Base-by-base conservation (phyloP, 352 stramenopile genomes). In the Peronosclerospora sorghi region DNA sequence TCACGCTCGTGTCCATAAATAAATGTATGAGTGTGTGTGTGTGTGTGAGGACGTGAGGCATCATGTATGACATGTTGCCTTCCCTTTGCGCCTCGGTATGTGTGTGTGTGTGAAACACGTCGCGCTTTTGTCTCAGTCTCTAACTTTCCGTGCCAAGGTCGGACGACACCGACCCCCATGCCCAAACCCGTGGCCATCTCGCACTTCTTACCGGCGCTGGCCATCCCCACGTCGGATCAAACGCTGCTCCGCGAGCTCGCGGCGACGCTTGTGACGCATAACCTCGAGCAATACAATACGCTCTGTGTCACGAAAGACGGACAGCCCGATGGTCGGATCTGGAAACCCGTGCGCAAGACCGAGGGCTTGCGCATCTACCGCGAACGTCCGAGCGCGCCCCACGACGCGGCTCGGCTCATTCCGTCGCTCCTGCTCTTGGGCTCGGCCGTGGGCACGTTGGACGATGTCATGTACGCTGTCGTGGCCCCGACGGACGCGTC, bases 381-480 rank as follows among this genome's bases (percentile, higher is more conserved):
- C 14, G 56, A 69, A 29, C 59, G 58, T 15, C n/a, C n/a, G n/a
- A n/a, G n/a, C n/a, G 52, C 34, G 20, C 48, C 24, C 3, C 39
- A 56, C 36, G 51, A 51, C 30, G 48, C 53, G 1, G 10, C 56
- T 2, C 53, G 54, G 12, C 45, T 35, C 0, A 59, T 62, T n/a
- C 69, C 68, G 1, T 75, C 60, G n/a, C 50, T 85, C 36, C 42
- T 79, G n/a, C 54, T 79, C 27, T 44, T 77, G 10, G 73, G 73
- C 8, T 67, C 68, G 5, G 37, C 83, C n/a, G 47, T 62, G 4
- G 68, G 71, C 8, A 59, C 45, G n/a, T 45, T 86, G 24, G 66
- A 86, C 19, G 72, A 83, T 41, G 45, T 80, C 38, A 77, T 86
- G 65, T 84, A 77, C 44, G 69, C 65, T n/a, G 26, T 61, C 9